Evolutionary conservation across 1,284 basidiomycete species (phyloP), one percentile per base, ranked within the genome.

Genomic region (Boletus sp.): DNA sequence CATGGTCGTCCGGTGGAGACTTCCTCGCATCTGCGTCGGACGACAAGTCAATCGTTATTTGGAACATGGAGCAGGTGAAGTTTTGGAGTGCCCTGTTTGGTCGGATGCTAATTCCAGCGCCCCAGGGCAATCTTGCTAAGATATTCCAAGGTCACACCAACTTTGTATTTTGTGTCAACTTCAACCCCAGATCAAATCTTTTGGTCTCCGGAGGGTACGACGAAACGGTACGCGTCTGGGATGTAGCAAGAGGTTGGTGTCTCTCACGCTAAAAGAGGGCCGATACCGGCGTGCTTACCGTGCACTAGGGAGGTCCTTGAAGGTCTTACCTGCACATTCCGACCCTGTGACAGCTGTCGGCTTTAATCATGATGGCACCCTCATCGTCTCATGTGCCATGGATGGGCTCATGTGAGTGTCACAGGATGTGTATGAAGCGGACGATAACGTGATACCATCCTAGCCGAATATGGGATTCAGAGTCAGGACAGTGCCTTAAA

Each of bases 401-500:
- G 96, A 99, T 69, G 95, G 94, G 2, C 70, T 97, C 41, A 94
- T 99, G 93, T 95, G 58, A 65, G 90, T 72, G 8, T 40, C 12
- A 19, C 12, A 19, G 14, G 2, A 30, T 37, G 25, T 25, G 37
- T 20, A 13, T 25, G 38, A 35, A n/a, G 4, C 20, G 8, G 34
- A 33, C 16, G 16, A 25, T 8, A n/a, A 16, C 10, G 3, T 53
- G 36, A 48, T 51, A 49, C 27, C 27, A 5, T 44, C 20, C 27
- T 59, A 95, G 94, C 65, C 93, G 94, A 44, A 81, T 96, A 54
- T 99, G 96, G 96, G 94, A 98, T 62, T 86, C 91, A 0, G 86
- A 92, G 46, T 94, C 93, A 0, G 96, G 94, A 2, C 94, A 98
- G 67, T 99, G 96, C 69, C 74, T 99, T 35, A 98, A 95, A 67